Base-by-base conservation (phyloP, 306 rosid species). In the Inga leiocalycina region DNA sequence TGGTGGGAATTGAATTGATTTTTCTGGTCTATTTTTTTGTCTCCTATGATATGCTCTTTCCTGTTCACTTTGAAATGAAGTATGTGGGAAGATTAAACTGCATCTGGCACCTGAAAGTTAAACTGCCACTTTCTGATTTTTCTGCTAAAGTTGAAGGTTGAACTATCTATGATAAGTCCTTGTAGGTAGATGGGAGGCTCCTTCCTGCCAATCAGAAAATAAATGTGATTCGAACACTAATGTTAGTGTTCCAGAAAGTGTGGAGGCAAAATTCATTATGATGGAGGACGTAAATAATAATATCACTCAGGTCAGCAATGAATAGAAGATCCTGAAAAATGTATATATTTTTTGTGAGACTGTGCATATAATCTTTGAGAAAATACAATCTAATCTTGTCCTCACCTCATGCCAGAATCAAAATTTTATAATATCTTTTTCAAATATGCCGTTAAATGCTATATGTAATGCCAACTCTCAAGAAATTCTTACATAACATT, bases 111-210 rank as follows among this genome's bases (percentile, higher is more conserved):
- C 68, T 74, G 65, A 75, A 77, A 56, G 64, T 20, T 56, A 56
- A 56, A 56, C 27, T 20, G 64, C 2, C 10, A 20, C 64, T 54
- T 54, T 54, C 9, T 56, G 22, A 19, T 20, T 20, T 56, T 56
- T 19, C 64, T 56, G 64, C 64, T 56, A 2, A 56, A 20, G 30
- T 56, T 56, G 64, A 56, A 81, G 64, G 27, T 17, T 56, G 64
- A 56, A 81, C 84, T 70, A 77, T 54, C 71, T 64, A 8, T 59
- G 70, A 59, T 84, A 73, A 79, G 72, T 84, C 41, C 73, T 68
- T 88, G 72, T 91, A 96, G 99, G 89, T 79, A 86, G 87, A 86
- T 73, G 88, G 89, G 82, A 83, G 83, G 89, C 71, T 76, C 79
- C 83, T 83, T 89, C 84, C 84, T 93, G 79, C 81, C 80, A 78